Evolutionary conservation across 805 yeast genomes (phyloP), one percentile per base, ranked within the genome.

Genomic region (Ogataea nakhonphanomensis): DNA sequence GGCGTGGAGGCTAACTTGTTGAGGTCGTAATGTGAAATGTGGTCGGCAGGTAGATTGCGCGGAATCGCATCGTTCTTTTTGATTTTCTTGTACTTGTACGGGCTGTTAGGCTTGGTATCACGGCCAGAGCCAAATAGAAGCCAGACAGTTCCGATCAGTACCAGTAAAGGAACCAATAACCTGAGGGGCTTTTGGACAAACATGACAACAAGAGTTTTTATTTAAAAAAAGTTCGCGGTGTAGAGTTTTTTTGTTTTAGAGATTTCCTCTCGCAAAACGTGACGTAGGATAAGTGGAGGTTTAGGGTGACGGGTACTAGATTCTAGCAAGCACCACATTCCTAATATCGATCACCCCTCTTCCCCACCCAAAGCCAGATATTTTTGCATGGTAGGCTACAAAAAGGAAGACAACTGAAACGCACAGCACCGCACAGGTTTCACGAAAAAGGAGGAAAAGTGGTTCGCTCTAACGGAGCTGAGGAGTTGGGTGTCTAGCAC

Each of bases 21-120:
- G 69, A 93, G 73, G 63, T 91, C 88, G 58, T 84, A 87, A 57
- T 85, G 95, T 27, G 84, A 74, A 46, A 85, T 83, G 58, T 84
- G 93, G 54, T 84, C 83, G 35, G 76, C 75, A 17, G 86, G 85
- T 38, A 78, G 58, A 56, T 77, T 76, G 52, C 78, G 72, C 46
- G 86, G 79, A 41, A 79, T 71, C 33, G 76, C 68, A 33, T 69
- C 71, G 43, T 74, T 73, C 23, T 39, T 41, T 32, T 45, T 44
- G 43, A 60, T 58, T 57, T 76, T 76, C 48, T 72, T 74, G 34
- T 73, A 71, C 56, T 51, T 62, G 39, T 59, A 58, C 3, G 55
- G 55, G 17, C 59, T 53, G 28, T 53, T 52, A 13, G 57, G 46
- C 37, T 57, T 55, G 4, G 35, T 39, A 12, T 12, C 39, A 23